Base-by-base conservation (phyloP, 225 moss, liverwort and hornwort genomes). In the Neckera pumila region DNA sequence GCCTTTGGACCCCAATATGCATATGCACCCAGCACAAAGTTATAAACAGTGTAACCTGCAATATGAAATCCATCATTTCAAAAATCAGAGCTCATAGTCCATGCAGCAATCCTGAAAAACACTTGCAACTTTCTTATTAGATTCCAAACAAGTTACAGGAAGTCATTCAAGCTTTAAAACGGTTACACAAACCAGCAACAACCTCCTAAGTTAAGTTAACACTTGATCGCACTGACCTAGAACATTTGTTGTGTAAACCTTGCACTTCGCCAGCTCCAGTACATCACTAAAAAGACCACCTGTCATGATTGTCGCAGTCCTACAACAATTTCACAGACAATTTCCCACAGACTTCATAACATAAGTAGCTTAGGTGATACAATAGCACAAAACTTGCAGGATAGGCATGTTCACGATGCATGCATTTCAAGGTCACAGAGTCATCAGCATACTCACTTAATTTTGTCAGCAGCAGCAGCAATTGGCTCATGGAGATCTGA, bases 1-100 rank as follows among this genome's bases (percentile, higher is more conserved):
- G 97, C 98, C 92, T 99, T 99, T 38, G 98, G 98, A 57, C 98
- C 98, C 94, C 97, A 99, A 86, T 99, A 99, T 17, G 98, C 90
- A 89, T 99, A 99, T 25, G 98, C 97, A 87, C 98, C 98, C 57
- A 99, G 74, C 64, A 99, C 98, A 56, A 99, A 99, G 84, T 90
- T 99, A 85, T 95, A 99, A 54, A 96, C 94, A 72, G 96, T 88
- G 75, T 99, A 99, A 33, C 97, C 98, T 95, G 92, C 88, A 89
- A 79, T 73, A 82, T 60, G 87, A 88, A 91, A 87, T 91, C 85
- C 88, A 92, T 53, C 87, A 85, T 62, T 86, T 92, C 54, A 92
- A 42, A 65, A 79, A 56, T n/a, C 34, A 88, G 72, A 18, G n/a
- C 27, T 38, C 51, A 85, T 57, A 76, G 51, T 63, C 81, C 74